Conservation (phyloP, 768 basidiomycete species). For the Leucosporidium yakuticum region DNA sequence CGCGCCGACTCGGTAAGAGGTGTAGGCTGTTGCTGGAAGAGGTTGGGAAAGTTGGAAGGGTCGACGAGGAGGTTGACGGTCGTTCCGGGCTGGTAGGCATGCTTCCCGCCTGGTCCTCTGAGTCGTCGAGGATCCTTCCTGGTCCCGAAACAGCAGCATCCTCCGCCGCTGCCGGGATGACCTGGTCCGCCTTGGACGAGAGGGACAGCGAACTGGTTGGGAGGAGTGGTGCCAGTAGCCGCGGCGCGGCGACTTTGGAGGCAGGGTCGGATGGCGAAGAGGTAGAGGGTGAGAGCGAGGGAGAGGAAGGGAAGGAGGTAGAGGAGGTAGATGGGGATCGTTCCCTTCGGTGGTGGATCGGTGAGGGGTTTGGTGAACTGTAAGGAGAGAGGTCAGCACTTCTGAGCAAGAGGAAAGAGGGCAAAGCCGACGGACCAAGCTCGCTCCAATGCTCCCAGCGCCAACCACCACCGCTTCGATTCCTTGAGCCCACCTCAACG, state of each 20-base stretch:
- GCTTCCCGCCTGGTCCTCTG: not conserved
- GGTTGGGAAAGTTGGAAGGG: not conserved
- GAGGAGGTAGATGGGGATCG: slow-evolving; percentile 1
- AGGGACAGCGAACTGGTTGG: not conserved
- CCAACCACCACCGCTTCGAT: not conserved
- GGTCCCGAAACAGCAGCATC: slow-evolving; percentile 3
- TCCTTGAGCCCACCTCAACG: slow-evolving; percentile 5
- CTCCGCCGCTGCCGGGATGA: not conserved
- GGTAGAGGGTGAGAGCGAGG: slow-evolving; percentile 5
- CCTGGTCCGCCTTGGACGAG: not conserved
- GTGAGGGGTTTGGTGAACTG: slow-evolving; percentile 10
- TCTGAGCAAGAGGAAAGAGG: no score
- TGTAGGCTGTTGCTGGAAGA: not conserved
- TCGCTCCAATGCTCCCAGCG: not conserved
- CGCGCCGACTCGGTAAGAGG: not conserved
- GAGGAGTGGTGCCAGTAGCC: not conserved
- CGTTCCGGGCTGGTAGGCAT: no score
- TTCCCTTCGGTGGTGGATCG: not conserved
- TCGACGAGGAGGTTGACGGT: slow-evolving; percentile 24
- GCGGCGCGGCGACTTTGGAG: not conserved
- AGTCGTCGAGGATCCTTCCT: not conserved
- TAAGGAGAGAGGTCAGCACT: not conserved
- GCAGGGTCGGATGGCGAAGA: slow-evolving; percentile 6
- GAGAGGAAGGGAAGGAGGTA: slow-evolving; percentile 20
- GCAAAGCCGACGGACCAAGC: not conserved